A percentile compares a stretch with the other conserved stretches of the same genome.
Conservation (phyloP, 108 stramenopile genomes). For the Epipyxis sp. region DNA sequence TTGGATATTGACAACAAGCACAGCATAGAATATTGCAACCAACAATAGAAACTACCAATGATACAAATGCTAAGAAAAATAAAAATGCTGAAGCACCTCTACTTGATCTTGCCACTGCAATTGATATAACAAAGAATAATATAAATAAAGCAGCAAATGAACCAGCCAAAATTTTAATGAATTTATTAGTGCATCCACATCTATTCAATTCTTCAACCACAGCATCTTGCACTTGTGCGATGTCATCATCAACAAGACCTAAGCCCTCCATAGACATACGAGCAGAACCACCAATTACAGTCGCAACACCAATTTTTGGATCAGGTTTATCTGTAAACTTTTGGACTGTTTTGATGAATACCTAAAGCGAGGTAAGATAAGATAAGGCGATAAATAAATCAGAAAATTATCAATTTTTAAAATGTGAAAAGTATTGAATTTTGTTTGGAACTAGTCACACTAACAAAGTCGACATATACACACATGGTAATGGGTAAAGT, state of each 20-base stretch:
- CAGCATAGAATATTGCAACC: background rate
- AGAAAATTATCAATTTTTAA: no score
- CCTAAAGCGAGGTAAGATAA: no score
- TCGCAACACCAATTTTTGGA: background rate
- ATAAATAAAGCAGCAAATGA: background rate
- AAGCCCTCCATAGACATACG: constrained; percentile 8
- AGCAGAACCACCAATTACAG: background rate
- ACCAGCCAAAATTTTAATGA: background rate
- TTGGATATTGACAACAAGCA: constrained; percentile 6
- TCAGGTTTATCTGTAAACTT: background rate
- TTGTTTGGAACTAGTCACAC: no score
- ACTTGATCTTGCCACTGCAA: background rate
- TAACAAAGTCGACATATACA: no score
- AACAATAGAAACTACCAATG: background rate
- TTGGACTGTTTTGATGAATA: constrained; percentile 1
- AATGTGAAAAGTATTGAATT: no score
- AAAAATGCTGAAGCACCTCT: background rate
- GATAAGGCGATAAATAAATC: no score
- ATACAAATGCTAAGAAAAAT: background rate
- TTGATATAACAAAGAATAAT: background rate
- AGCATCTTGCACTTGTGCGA: background rate
- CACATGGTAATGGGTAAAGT: no score
- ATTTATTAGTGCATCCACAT: constrained; percentile 10
- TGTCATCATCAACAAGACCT: background rate
- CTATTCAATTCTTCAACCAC: background rate